phyloP scores from a whole-genome alignment of 2,329 filamentous ascomycete species.

The Aspergillus sp. region DNA sequence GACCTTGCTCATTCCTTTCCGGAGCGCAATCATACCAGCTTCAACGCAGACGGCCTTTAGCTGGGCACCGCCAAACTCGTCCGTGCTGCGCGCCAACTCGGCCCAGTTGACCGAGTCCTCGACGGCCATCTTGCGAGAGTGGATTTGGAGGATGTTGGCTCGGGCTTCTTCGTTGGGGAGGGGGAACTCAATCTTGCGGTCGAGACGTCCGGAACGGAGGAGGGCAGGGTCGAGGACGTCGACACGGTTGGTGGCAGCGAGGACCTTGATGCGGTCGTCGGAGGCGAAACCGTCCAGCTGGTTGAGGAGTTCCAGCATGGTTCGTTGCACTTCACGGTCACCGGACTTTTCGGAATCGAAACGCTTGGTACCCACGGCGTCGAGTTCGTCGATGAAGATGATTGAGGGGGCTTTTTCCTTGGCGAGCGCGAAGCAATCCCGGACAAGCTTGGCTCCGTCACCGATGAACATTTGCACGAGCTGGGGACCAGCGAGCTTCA shows the following conservation, averaged over 20 bases:
- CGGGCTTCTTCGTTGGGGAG: constrained; percentile 96
- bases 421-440: constrained; percentile 94
- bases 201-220: constrained; percentile 86
- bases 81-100: constrained; percentile 92
- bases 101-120: constrained; percentile 93
- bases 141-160: constrained; percentile 95
- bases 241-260: constrained; percentile 91
- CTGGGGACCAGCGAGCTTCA: constrained; percentile 96
- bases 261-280: constrained; percentile 94
- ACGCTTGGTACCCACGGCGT: constrained; percentile 97
- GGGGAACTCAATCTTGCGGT: constrained; percentile 98
- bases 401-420: constrained; percentile 99
- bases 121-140: constrained; percentile 97
- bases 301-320: constrained; percentile 98
- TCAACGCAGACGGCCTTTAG: constrained; percentile 98
- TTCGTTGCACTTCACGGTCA: constrained; percentile 96
- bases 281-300: constrained; percentile 98
- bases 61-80: constrained; percentile 97
- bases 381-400: constrained; percentile 98
- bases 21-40: constrained; percentile 97
- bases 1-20: constrained; percentile 94
- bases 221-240: constrained; percentile 92
- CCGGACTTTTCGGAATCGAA: constrained; percentile 99
- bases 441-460: constrained; percentile 95
- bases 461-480: constrained; percentile 99